These are phyloP conservation scores for Leucocoprinus leucothites DNA, from an alignment of 768 basidiomycete genomes.

Conservation along the genomic window DNA sequence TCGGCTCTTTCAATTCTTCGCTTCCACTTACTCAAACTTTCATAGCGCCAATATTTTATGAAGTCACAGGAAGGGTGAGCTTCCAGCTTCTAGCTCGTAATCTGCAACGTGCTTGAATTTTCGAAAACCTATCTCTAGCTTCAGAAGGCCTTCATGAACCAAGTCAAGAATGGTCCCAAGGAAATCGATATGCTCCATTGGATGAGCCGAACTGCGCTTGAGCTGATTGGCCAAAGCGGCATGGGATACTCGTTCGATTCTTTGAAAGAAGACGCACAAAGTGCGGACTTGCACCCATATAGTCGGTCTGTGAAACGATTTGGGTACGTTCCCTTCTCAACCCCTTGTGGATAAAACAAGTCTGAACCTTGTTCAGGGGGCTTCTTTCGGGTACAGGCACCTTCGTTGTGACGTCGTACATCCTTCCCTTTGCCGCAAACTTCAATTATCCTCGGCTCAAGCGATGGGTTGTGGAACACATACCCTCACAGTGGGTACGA, in stretches of 20 bases:
- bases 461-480: conserved; percentile 26
- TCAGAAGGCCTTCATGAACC: conserved; percentile 22
- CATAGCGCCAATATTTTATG: conserved; percentile 34
- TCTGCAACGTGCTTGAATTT: background rate
- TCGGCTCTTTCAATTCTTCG: background rate
- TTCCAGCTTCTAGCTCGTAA: background rate
- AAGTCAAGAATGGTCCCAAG: conserved; percentile 26
- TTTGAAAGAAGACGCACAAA: conserved; percentile 24
- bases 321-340: conserved; percentile 19
- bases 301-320: conserved; percentile 26
- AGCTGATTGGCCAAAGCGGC: conserved; percentile 48
- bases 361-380: background rate
- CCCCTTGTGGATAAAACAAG: background rate
- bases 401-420: conserved; percentile 19
- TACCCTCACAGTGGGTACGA: conserved; percentile 30
- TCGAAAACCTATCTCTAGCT: conserved; percentile 19
- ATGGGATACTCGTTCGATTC: conserved; percentile 43
- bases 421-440: conserved; percentile 21
- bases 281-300: conserved; percentile 25
- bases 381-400: conserved; percentile 18
- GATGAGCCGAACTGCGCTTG: conserved; percentile 42
- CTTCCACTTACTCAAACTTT: background rate
- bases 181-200: conserved; percentile 35
- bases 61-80: conserved; percentile 26
- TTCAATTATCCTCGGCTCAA: conserved; percentile 28